Conservation (phyloP, 2,329 filamentous ascomycete species). For the Penicillium nordicum region DNA sequence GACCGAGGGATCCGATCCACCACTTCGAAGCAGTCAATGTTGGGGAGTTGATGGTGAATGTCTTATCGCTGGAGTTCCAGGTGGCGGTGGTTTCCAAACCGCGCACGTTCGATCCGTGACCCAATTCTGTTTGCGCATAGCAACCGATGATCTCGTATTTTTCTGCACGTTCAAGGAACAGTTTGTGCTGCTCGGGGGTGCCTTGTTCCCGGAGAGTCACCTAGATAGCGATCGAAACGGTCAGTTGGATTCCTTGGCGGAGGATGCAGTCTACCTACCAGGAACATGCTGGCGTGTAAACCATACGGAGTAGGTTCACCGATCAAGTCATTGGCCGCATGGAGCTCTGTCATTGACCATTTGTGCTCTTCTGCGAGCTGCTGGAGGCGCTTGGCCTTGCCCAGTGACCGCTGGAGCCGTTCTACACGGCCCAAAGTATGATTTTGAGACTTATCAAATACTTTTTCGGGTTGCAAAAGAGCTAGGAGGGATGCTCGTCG, state of each 20-base stretch:
- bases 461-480: conserved; percentile 63
- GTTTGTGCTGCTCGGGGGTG: conserved; percentile 68
- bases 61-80: conserved; percentile 70
- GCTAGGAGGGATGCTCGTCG: conserved; percentile 59
- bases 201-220: conserved; percentile 69
- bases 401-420: conserved; percentile 66
- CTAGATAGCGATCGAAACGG: conserved; percentile 32
- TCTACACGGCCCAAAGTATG: conserved; percentile 69
- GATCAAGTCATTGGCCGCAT: conserved; percentile 64
- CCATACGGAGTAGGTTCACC: conserved; percentile 72
- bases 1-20: conserved; percentile 78
- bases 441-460: conserved; percentile 76
- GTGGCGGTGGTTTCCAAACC: conserved; percentile 70
- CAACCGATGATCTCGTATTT: conserved; percentile 72
- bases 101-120: conserved; percentile 73
- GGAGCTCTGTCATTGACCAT: conserved; percentile 64
- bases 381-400: conserved; percentile 66
- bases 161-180: conserved; percentile 66
- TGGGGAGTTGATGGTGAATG: conserved; percentile 71
- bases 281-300: conserved; percentile 68
- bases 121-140: conserved; percentile 77
- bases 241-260: conserved; percentile 8
- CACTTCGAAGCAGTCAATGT: conserved; percentile 73
- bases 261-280: conserved; percentile 43
- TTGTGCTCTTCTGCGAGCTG: conserved; percentile 64